phyloP scores from a whole-genome alignment of 345 rosid genomes.

The Brassica rapa region DNA sequence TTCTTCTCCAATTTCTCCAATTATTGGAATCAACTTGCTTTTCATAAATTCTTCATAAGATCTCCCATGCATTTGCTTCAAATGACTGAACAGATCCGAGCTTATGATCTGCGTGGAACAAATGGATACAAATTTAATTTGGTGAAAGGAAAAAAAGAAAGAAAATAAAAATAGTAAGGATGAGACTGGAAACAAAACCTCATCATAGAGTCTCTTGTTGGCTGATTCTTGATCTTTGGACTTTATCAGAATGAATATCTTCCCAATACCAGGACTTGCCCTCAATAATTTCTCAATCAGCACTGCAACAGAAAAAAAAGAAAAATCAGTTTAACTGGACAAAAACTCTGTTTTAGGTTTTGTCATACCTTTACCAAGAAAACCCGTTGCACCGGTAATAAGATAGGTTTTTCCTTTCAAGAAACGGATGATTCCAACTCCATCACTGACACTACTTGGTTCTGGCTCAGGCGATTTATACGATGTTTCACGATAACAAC shows the following conservation, averaged over 20 bases:
- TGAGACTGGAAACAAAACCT: slow-evolving; percentile 8
- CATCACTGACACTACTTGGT: background rate
- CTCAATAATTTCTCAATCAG: slow-evolving; percentile 45
- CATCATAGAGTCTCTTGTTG: slow-evolving; percentile 28
- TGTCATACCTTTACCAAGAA: slow-evolving; percentile 42
- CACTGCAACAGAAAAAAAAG: slow-evolving; percentile 10
- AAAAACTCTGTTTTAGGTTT: background rate
- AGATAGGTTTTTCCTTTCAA: slow-evolving; percentile 42
- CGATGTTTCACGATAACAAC: background rate
- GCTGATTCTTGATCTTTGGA: slow-evolving; percentile 36
- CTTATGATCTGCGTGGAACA: slow-evolving; percentile 32
- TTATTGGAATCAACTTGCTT: slow-evolving; percentile 45
- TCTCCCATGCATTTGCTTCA: slow-evolving; percentile 34
- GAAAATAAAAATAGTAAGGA: background rate
- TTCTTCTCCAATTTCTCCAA: slow-evolving; percentile 33
- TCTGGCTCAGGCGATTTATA: background rate
- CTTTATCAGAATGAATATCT: slow-evolving; percentile 38
- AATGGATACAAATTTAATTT: background rate
- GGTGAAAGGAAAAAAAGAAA: background rate
- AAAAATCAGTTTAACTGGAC: background rate
- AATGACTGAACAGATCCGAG: slow-evolving; percentile 39
- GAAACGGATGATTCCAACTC: slow-evolving; percentile 25
- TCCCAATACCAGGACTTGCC: slow-evolving; percentile 34
- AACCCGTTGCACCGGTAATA: slow-evolving; percentile 47
- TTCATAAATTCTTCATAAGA: slow-evolving; percentile 38